Conservation (phyloP, 805 yeast genomes). For the Saturnispora diversa region DNA sequence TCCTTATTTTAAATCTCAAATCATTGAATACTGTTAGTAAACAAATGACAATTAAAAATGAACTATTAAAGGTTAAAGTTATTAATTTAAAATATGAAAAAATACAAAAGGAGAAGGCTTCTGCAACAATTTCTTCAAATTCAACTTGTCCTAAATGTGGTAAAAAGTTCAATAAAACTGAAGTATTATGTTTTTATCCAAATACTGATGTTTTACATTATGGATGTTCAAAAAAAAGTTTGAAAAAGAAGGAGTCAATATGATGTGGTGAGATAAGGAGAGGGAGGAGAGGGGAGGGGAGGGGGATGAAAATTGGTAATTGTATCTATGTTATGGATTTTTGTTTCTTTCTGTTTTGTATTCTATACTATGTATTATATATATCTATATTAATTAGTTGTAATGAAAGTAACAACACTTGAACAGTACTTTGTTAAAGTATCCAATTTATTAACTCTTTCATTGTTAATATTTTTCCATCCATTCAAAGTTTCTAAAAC, state of each 20-base stretch:
- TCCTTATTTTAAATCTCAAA: slow-evolving; percentile 39
- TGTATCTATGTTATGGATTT: too few species aligned
- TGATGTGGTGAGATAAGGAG: too few species aligned
- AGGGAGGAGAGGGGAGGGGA: too few species aligned
- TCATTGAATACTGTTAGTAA: slow-evolving; percentile 33
- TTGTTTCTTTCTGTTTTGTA: too few species aligned
- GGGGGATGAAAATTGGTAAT: too few species aligned
- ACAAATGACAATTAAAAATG: slow-evolving; percentile 35
- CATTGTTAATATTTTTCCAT: slow-evolving; percentile 39
- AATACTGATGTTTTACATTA: slow-evolving; percentile 45
- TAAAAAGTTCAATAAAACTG: slow-evolving; percentile 37
- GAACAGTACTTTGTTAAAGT: slow-evolving; percentile 69
- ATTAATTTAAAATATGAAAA: slow-evolving; percentile 34
- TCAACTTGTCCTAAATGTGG: slow-evolving; percentile 57
- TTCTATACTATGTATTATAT: too few species aligned
- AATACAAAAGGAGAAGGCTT: slow-evolving; percentile 32
- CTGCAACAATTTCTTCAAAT: slow-evolving; percentile 33
- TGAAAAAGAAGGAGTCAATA: background rate
- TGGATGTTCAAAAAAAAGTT: slow-evolving; percentile 34
- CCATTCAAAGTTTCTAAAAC: slow-evolving; percentile 35
- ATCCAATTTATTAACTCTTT: slow-evolving; percentile 46
- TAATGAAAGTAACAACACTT: slow-evolving; percentile 61
- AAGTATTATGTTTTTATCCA: slow-evolving; percentile 42
- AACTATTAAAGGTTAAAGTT: slow-evolving; percentile 47
- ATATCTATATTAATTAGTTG: slow-evolving; percentile 29